Percentiles rank a stretch among this genome's conserved stretches.
Conservation (phyloP, 164 flowering plant genomes). For the Piper betle region DNA sequence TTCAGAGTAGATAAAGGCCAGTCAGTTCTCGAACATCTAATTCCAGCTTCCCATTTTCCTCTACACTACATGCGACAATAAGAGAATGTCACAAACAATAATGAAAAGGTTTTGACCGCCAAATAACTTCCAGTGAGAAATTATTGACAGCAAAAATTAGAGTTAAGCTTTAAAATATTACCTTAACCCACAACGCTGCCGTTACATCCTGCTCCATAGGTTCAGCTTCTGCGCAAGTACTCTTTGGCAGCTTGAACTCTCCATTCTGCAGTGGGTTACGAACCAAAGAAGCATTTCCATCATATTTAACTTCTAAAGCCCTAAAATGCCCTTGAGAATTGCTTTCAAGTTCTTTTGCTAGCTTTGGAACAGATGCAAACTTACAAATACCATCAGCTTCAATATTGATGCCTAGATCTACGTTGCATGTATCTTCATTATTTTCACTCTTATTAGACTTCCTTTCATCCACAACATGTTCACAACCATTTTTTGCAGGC, state of each 20-base stretch:
- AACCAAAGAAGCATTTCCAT: background rate
- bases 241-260: slow-evolving; percentile 27
- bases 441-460: slow-evolving; percentile 13
- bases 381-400: slow-evolving; percentile 21
- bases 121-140: background rate
- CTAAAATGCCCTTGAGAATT: slow-evolving; percentile 9
- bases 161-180: slow-evolving; percentile 8
- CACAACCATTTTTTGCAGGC: slow-evolving; percentile 10
- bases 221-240: slow-evolving; percentile 23
- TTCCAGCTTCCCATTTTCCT: slow-evolving; percentile 94
- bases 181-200: slow-evolving; percentile 91
- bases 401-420: slow-evolving; percentile 14
- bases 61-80: slow-evolving; percentile 61
- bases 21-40: slow-evolving; percentile 76
- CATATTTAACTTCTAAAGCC: slow-evolving; percentile 19
- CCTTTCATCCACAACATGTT: slow-evolving; percentile 10
- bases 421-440: slow-evolving; percentile 17
- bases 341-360: slow-evolving; percentile 15
- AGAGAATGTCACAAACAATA: slow-evolving; percentile 3
- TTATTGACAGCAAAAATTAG: background rate
- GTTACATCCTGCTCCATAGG: slow-evolving; percentile 50
- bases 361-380: slow-evolving; percentile 18
- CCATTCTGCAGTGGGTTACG: slow-evolving; percentile 16
- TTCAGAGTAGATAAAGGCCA: slow-evolving; percentile 73
- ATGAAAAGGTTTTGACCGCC: background rate